Conservation (phyloP, 441 rosid genomes). For the Melastoma candidum region DNA sequence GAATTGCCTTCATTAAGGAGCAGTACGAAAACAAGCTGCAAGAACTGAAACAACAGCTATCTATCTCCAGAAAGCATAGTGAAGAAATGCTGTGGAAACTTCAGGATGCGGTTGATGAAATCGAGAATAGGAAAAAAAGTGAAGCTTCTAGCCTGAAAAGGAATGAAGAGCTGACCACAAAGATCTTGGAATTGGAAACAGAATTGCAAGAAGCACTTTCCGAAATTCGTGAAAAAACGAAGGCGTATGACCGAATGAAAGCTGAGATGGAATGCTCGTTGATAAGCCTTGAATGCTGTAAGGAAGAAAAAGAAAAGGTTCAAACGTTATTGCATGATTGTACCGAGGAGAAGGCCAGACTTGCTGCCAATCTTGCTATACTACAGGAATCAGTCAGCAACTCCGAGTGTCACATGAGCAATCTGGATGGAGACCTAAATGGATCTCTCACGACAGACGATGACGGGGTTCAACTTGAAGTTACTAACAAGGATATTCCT, state of each 20-base stretch:
- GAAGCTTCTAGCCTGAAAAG: slow-evolving; percentile 75
- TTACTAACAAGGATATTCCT: slow-evolving; percentile 15
- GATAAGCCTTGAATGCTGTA: slow-evolving; percentile 95
- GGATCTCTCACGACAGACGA: slow-evolving; percentile 20
- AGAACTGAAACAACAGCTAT: slow-evolving; percentile 77
- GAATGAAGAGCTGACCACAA: slow-evolving; percentile 69
- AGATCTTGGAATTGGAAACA: slow-evolving; percentile 66
- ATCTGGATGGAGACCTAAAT: slow-evolving; percentile 26
- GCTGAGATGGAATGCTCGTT: slow-evolving; percentile 93
- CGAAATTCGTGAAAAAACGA: slow-evolving; percentile 74
- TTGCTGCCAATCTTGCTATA: slow-evolving; percentile 44
- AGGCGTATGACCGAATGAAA: slow-evolving; percentile 72
- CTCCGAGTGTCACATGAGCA: slow-evolving; percentile 20
- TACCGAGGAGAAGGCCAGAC: slow-evolving; percentile 44
- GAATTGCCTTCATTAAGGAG: slow-evolving; percentile 95
- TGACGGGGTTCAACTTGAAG: slow-evolving; percentile 9
- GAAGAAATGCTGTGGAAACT: slow-evolving; percentile 89
- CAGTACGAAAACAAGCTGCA: slow-evolving; percentile 80
- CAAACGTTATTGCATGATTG: slow-evolving; percentile 60
- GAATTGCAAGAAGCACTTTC: slow-evolving; percentile 46
- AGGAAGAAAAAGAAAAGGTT: slow-evolving; percentile 85
- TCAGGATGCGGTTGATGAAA: slow-evolving; percentile 87
- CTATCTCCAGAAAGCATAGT: slow-evolving; percentile 77
- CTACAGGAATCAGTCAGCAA: slow-evolving; percentile 41
- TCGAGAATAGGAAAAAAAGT: slow-evolving; percentile 63